Conservation (phyloP, 139 green algal species). For the Micromonas pusilla region DNA sequence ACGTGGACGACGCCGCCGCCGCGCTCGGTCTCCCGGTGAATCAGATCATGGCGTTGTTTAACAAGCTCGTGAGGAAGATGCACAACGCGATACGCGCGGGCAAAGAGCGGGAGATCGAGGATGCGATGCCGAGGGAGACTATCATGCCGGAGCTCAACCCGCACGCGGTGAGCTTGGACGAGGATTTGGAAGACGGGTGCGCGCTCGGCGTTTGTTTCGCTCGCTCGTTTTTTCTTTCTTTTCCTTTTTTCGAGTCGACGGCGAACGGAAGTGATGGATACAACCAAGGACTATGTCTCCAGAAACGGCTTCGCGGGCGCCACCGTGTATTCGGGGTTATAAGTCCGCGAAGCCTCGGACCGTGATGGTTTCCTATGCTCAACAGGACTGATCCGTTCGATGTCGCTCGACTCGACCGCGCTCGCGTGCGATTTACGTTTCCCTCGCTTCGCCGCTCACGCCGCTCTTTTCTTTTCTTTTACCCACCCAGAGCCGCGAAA, state of each 20-base stretch:
- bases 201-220: not conserved
- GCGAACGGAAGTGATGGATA: constrained; percentile 16
- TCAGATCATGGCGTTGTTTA: constrained; percentile 90
- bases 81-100: constrained; percentile 56
- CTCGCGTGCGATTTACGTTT: not conserved
- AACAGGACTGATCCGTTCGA: constrained; percentile 21
- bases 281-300: not conserved
- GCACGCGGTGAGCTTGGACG: constrained; percentile 18
- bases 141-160: constrained; percentile 9
- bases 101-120: constrained; percentile 60
- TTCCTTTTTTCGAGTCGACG: not conserved
- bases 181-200: constrained; percentile 13
- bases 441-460: not conserved
- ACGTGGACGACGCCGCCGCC: constrained; percentile 48
- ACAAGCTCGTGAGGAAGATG: constrained; percentile 84
- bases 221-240: not conserved
- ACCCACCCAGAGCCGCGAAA: not conserved
- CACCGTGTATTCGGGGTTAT: constrained; percentile 27
- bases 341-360: not conserved
- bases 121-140: constrained; percentile 2
- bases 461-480: not conserved
- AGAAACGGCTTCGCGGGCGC: not conserved
- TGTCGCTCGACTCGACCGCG: not conserved
- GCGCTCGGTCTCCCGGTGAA: constrained; percentile 66
- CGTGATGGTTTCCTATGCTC: constrained; percentile 16